Evolutionary conservation across 2,329 filamentous ascomycete species (phyloP).

Genomic region (Lasiodiplodia hormozganensis): DNA sequence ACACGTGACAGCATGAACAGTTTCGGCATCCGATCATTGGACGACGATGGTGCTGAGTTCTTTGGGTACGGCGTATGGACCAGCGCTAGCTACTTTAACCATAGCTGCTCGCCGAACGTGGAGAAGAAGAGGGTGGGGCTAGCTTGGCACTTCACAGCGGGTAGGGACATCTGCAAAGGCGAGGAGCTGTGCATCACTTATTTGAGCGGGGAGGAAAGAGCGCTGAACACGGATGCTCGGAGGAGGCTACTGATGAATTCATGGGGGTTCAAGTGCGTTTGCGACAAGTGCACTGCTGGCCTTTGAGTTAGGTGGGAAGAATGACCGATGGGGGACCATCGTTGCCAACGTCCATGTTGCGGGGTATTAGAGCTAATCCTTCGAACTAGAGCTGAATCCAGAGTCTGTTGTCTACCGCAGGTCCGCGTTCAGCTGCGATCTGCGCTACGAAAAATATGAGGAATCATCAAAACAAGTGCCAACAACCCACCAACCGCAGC

Average conservation of each 20-base stretch:
- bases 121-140: slow-evolving; percentile 50
- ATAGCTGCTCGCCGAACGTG: slow-evolving; percentile 54
- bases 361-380: not conserved
- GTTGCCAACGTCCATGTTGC: not conserved
- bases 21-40: slow-evolving; percentile 54
- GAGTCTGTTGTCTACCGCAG: not conserved
- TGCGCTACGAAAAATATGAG: not conserved
- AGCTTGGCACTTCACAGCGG: slow-evolving; percentile 50
- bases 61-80: slow-evolving; percentile 58
- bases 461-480: not conserved
- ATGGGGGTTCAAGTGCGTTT: slow-evolving; percentile 57
- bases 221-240: slow-evolving; percentile 45
- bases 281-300: slow-evolving; percentile 45
- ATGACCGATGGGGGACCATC: not conserved
- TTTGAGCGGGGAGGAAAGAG: slow-evolving; percentile 55
- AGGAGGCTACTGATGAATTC: slow-evolving; percentile 46
- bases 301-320: not conserved
- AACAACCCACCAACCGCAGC: not conserved
- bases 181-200: slow-evolving; percentile 58
- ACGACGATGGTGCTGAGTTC: slow-evolving; percentile 56
- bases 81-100: slow-evolving; percentile 57
- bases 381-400: slow-evolving; percentile 22
- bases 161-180: slow-evolving; percentile 44
- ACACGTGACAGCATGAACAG: slow-evolving; percentile 54
- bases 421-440: not conserved